A percentile compares a stretch with the other conserved stretches of the same genome.
Evolutionary conservation across 2,329 filamentous ascomycete species (phyloP).

Genomic region (Aspergillus bombycis): DNA sequence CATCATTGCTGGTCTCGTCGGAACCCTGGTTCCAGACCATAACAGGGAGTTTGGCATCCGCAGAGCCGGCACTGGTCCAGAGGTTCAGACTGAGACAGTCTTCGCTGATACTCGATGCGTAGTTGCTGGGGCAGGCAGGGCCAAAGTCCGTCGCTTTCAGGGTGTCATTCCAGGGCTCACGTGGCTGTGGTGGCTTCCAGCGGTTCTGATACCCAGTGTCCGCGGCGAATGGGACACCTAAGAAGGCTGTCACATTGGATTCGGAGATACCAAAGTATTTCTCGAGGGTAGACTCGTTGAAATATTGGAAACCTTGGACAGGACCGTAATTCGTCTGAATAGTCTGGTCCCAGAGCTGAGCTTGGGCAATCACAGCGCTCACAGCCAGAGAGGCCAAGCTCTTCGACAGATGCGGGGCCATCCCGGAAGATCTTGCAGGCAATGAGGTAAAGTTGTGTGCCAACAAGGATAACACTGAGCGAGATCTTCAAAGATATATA

Average conservation of each 20-base stretch:
- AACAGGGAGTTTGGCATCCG: slow-evolving; percentile 29
- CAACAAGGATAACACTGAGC: neutral
- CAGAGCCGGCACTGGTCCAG: slow-evolving; percentile 29
- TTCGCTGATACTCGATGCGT: slow-evolving; percentile 28
- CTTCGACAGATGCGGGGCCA: neutral
- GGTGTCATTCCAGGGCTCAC: slow-evolving; percentile 26
- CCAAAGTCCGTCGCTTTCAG: slow-evolving; percentile 26
- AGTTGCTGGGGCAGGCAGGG: slow-evolving; percentile 24
- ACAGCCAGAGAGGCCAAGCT: neutral
- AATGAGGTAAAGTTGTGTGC: neutral
- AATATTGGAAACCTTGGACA: slow-evolving; percentile 26
- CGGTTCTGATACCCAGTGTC: slow-evolving; percentile 32
- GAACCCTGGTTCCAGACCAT: slow-evolving; percentile 35
- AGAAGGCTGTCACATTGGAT: slow-evolving; percentile 27
- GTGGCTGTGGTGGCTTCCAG: slow-evolving; percentile 30
- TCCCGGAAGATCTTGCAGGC: neutral
- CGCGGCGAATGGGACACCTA: slow-evolving; percentile 30
- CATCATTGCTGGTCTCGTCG: slow-evolving; percentile 29
- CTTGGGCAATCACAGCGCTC: slow-evolving; percentile 10
- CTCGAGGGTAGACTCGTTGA: slow-evolving; percentile 22
- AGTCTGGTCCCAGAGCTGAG: slow-evolving; percentile 23
- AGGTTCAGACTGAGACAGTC: slow-evolving; percentile 39
- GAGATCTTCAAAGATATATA: neutral
- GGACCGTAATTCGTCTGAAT: slow-evolving; percentile 24
- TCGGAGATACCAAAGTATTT: slow-evolving; percentile 23